Percentiles rank a stretch among this genome's conserved stretches.
Conservation (phyloP, 768 basidiomycete genomes). For the Cubamyces sp. region DNA sequence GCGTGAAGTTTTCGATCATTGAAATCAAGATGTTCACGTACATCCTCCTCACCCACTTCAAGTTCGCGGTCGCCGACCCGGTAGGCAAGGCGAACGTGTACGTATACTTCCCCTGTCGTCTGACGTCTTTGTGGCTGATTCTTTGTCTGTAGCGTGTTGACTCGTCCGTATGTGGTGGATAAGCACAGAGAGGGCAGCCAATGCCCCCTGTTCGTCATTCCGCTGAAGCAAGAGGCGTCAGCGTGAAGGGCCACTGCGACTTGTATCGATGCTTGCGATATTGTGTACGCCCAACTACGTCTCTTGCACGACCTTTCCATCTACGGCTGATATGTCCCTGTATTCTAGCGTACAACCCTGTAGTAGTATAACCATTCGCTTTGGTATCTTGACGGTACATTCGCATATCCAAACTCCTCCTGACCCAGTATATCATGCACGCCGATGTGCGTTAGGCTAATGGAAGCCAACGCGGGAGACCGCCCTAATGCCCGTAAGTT, state of each 20-base stretch:
- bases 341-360: too few relatives aligned
- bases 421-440: too few relatives aligned
- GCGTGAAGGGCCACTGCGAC: neutral
- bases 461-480: too few relatives aligned
- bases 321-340: too few relatives aligned
- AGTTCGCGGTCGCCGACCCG: slow-evolving; percentile 76
- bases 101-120: slow-evolving; percentile 21
- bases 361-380: too few relatives aligned
- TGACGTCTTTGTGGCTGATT: neutral
- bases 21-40: slow-evolving; percentile 82
- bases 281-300: too few relatives aligned
- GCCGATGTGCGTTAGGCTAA: too few relatives aligned
- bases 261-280: too few relatives aligned
- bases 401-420: too few relatives aligned
- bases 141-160: slow-evolving; percentile 23
- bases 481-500: slow-evolving; percentile 59
- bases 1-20: slow-evolving; percentile 80
- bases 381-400: too few relatives aligned
- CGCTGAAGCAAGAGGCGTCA: slow-evolving; percentile 14
- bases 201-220: slow-evolving; percentile 35
- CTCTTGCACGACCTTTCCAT: too few relatives aligned
- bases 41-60: slow-evolving; percentile 68
- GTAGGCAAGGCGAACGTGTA: slow-evolving; percentile 79
- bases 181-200: slow-evolving; percentile 35
- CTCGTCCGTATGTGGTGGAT: slow-evolving; percentile 35